Percentiles rank a stretch among this genome's conserved stretches.
These are phyloP conservation scores for Penicillium janthinellum DNA, from an alignment of 2,329 filamentous ascomycete genomes.

Conservation along the genomic window DNA sequence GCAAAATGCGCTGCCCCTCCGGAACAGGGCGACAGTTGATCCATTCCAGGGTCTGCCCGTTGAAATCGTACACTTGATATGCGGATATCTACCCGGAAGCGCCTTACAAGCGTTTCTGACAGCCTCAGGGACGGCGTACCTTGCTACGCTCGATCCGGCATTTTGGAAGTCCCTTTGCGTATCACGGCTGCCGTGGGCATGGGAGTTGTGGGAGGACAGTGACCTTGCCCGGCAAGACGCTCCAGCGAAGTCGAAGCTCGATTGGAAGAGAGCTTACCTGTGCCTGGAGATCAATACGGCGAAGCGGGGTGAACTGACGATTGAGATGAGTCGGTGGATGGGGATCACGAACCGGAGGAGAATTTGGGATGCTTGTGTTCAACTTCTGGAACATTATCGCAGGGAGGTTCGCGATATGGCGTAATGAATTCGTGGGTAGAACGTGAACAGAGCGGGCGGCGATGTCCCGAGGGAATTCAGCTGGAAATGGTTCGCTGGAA, in stretches of 20 bases:
- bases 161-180: neutral
- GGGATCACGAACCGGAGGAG: neutral
- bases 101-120: neutral
- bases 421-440: too few species aligned
- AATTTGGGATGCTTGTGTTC: neutral
- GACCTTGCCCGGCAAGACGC: too few species aligned
- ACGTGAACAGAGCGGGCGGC: too few species aligned
- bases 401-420: neutral
- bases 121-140: neutral
- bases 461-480: too few species aligned
- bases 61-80: neutral
- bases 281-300: neutral
- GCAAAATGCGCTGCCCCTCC: neutral
- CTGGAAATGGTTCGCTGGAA: too few species aligned
- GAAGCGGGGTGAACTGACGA: too few species aligned
- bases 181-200: neutral
- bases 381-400: neutral
- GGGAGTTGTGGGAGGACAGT: neutral
- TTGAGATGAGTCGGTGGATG: neutral
- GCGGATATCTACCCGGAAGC: neutral
- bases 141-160: neutral
- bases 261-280: neutral
- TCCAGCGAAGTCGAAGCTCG: too few species aligned
- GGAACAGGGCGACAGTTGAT: neutral
- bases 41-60: neutral